Conservation (phyloP, 176 grass and related monocot genomes). For the Urochloa ruziziensis region DNA sequence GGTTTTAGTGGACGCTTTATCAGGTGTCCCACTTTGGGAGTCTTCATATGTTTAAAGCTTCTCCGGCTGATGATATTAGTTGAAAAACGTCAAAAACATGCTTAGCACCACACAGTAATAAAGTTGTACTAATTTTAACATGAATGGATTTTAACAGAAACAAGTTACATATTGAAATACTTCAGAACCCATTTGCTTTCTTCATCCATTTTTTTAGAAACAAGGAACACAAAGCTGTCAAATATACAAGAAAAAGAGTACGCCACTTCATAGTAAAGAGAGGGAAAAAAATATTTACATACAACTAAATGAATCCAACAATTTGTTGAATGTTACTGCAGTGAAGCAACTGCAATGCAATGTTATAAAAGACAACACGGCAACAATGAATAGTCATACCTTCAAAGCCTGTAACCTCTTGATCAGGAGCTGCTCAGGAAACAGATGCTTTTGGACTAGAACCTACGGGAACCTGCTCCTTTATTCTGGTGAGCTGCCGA, state of each 20-base stretch:
- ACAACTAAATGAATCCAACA: not conserved
- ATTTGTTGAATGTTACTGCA: constrained; percentile 8
- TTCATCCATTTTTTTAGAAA: not conserved
- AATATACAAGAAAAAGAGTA: not conserved
- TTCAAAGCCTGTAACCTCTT: not conserved
- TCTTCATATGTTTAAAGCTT: not conserved
- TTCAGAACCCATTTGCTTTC: not conserved
- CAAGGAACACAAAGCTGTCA: not conserved
- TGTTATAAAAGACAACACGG: not conserved
- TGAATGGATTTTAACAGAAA: not conserved
- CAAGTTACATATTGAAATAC: not conserved
- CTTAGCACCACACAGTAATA: not conserved
- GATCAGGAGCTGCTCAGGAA: not conserved
- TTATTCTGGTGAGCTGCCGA: constrained; percentile 15
- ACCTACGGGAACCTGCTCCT: constrained; percentile 20
- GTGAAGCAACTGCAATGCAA: not conserved
- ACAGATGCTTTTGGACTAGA: constrained; percentile 1
- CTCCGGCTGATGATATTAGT: not conserved
- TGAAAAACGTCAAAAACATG: not conserved
- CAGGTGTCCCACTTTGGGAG: not conserved
- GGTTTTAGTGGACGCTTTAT: not conserved
- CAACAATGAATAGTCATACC: constrained; percentile 12
- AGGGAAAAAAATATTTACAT: not conserved
- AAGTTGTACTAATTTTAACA: not conserved
- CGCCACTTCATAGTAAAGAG: not conserved